Evolutionary conservation across 108 stramenopile species (phyloP), one percentile per base, ranked within the genome.

Genomic region (Pseudonitzschia multiseries): DNA sequence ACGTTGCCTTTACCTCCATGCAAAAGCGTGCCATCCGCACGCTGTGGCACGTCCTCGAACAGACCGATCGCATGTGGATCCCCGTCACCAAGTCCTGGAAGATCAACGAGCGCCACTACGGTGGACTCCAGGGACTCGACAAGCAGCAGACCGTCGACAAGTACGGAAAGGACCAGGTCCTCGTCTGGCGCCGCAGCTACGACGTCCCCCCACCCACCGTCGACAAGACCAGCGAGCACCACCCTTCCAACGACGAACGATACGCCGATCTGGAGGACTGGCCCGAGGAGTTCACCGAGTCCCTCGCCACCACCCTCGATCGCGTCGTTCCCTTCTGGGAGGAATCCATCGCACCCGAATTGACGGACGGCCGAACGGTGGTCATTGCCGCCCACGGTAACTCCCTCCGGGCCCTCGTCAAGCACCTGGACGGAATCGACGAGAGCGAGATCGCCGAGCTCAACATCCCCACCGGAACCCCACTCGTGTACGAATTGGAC

Each of bases 101-200:
- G 72, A 81, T 97, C 18, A 97, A 97, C 75, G 96, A 97, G 76
- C 86, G 96, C 33, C 95, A 96, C 74, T 96, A 96, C 68, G 95
- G 95, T 56, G 90, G 82, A 28, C 71, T 96, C 59, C 87, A 92
- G 60, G 94, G 96, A 26, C 71, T 97, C 41, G 91, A 97, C 87
- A 97, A 97, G 88, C 90, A 96, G 72, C 82, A 97, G 81, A 97
- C 96, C 24, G 94, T 96, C 26, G 92, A 92, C 69, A 94, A 96
- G 86, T 85, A 88, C 77, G 96, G 96, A 40, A 93, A 92, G 75
- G 96, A 96, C 15, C 96, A 97, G 80, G 93, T 94, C 44, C 68
- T 87, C 63, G 48, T 94, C 61, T 97, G 96, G 96, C 82, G 96
- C 56, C 88, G 96, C 20, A 73, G 80, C 29, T 97, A 97, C 83